Conservation (phyloP, 768 basidiomycete species). For the Daedaleopsis sinensis region DNA sequence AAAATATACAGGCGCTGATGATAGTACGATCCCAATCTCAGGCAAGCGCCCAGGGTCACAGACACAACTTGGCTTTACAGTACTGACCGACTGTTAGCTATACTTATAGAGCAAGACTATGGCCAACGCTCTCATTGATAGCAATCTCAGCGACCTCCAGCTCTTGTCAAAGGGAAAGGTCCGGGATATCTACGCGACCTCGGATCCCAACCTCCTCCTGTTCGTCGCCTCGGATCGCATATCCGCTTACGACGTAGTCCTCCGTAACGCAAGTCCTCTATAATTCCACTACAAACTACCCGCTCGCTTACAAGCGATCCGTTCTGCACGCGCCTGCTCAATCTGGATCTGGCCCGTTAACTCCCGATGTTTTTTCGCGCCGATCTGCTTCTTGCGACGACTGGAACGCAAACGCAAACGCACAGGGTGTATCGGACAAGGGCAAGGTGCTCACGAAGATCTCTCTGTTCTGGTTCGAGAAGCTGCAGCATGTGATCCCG, state of each 20-base stretch:
- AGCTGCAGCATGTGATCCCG: slow-evolving; percentile 76
- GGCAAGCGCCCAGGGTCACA: no score
- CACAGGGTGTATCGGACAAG: slow-evolving; percentile 92
- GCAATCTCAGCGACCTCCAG: slow-evolving; percentile 61
- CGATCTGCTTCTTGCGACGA: not conserved
- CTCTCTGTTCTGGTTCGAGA: slow-evolving; percentile 95
- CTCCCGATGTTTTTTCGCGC: not conserved
- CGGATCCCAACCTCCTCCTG: slow-evolving; percentile 71
- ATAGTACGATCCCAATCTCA: no score
- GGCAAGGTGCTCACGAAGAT: slow-evolving; percentile 87
- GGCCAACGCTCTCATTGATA: slow-evolving; percentile 44
- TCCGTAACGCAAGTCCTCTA: slow-evolving; percentile 68
- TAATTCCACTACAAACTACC: not conserved
- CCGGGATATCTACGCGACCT: slow-evolving; percentile 87
- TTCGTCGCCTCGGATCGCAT: slow-evolving; percentile 97
- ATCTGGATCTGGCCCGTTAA: no score
- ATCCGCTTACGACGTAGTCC: slow-evolving; percentile 94
- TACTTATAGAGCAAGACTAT: not conserved
- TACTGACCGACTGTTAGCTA: no score
- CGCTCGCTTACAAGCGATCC: not conserved
- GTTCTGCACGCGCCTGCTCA: not conserved
- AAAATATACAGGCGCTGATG: no score
- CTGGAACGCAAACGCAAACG: not conserved
- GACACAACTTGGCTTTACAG: no score
- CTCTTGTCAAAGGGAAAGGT: slow-evolving; percentile 93